Base-by-base conservation (phyloP, 805 yeast genomes). In the Ogataea nitratoaversa region DNA sequence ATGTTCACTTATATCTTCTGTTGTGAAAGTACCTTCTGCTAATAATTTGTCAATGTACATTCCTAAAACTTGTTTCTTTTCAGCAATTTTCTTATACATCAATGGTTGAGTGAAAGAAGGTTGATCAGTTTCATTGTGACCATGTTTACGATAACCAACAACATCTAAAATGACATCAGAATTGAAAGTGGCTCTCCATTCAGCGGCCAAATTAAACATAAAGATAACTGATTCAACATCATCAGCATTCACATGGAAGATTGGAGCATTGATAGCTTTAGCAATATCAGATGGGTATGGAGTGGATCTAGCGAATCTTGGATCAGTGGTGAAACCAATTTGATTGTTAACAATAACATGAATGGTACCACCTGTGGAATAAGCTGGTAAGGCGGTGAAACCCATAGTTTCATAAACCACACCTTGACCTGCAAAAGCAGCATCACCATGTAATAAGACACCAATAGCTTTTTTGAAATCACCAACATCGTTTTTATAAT, bases 61-160 rank as follows among this genome's bases (percentile, higher is more conserved):
- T 56, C 90, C 95, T 55, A 93, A 75, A 36, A 90, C 95, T 39
- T 89, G 82, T 64, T 82, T 78, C 83, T 90, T 91, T 65, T 85
- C 75, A 41, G 91, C 89, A 62, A 93, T 86, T 71, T 78, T 78
- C 65, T 86, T 71, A 76, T 93, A 93, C 99, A 93, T 93, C 59
- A 89, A 71, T 37, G 99, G 99, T 71, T 93, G 99, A 34, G 99
- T 93, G 78, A 93, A 93, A 27, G 95, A 74, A 44, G 99, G 99
- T 74, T 93, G 99, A 71, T 93, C 99, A 50, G 98, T 93, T 76
- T 93, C 99, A 67, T 93, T 93, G 76, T 93, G 99, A 65, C 99
- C 99, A 65, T 93, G 79, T 68, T 90, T 91, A 72, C 99, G 82
- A 85, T 93, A 93, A 66, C 99, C 96, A 60, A 93, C 96, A 60